phyloP scores from a whole-genome alignment of 345 rosid species.

The Salix udensis region DNA sequence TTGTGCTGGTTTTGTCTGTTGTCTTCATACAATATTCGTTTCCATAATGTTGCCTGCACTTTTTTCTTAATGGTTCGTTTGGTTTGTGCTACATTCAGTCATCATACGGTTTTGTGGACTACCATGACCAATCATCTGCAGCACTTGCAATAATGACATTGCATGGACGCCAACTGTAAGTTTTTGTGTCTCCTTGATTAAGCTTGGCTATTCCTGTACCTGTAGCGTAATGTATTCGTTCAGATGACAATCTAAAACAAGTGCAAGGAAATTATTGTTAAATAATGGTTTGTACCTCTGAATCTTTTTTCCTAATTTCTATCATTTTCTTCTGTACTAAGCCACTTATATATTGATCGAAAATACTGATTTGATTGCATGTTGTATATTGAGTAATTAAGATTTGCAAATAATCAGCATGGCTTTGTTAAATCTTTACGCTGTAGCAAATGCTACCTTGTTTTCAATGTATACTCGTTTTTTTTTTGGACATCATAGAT shows the following conservation, averaged over 20 bases:
- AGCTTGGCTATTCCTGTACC: neutral
- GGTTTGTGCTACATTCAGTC: slow-evolving; percentile 42
- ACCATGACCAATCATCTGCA: slow-evolving; percentile 86
- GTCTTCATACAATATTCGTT: neutral
- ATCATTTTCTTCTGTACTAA: neutral
- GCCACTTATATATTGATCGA: neutral
- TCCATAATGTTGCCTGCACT: slow-evolving; percentile 6
- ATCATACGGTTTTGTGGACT: slow-evolving; percentile 92
- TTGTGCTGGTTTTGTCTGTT: neutral
- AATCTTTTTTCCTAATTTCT: neutral
- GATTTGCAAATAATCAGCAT: neutral
- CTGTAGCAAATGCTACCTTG: neutral
- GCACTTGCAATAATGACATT: slow-evolving; percentile 76
- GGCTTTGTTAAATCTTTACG: neutral
- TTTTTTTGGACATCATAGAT: neutral
- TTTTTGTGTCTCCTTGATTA: slow-evolving; percentile 6
- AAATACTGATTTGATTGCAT: neutral
- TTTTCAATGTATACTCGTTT: neutral
- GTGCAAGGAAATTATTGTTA: neutral
- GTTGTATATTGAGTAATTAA: neutral
- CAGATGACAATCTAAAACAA: neutral
- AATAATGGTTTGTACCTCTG: neutral
- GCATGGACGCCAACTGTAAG: slow-evolving; percentile 92
- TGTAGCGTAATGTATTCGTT: neutral
- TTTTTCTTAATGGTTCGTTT: neutral